These are phyloP conservation scores for Penicillium sp. DNA, from an alignment of 2,329 filamentous ascomycete species.

Conservation along the genomic window DNA sequence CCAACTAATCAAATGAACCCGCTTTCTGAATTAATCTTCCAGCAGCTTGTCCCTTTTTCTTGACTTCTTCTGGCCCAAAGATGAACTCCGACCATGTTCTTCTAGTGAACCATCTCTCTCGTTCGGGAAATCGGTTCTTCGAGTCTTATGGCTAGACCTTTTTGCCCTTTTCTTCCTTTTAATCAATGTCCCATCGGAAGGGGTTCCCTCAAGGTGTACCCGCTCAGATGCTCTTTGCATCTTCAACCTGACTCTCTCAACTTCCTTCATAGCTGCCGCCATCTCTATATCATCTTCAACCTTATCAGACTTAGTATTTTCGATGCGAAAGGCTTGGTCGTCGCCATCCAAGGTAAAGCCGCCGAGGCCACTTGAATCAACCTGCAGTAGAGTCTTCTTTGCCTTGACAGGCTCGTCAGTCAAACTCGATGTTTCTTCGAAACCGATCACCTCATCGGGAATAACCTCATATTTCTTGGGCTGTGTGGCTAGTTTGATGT, in stretches of 20 bases:
- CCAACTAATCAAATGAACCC: background rate
- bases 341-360: constrained; percentile 69
- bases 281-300: constrained; percentile 85
- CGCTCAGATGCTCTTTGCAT: constrained; percentile 66
- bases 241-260: constrained; percentile 82
- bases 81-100: constrained; percentile 3
- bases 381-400: constrained; percentile 75
- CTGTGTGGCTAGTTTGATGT: constrained; percentile 44
- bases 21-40: background rate
- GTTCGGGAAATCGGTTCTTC: constrained; percentile 7
- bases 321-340: constrained; percentile 22
- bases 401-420: constrained; percentile 37
- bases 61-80: constrained; percentile 4
- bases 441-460: constrained; percentile 72
- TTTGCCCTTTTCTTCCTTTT: constrained; percentile 63
- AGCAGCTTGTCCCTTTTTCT: background rate
- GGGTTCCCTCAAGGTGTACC: constrained; percentile 54
- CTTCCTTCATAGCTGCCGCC: constrained; percentile 83
- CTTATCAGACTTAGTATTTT: constrained; percentile 63
- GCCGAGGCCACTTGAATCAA: constrained; percentile 84
- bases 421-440: constrained; percentile 44
- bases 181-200: constrained; percentile 52
- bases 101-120: background rate
- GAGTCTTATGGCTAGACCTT: constrained; percentile 20
- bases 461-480: constrained; percentile 70